These are phyloP conservation scores for Eucalyptus grandis DNA, from an alignment of 345 rosid genomes.

Conservation along the genomic window DNA sequence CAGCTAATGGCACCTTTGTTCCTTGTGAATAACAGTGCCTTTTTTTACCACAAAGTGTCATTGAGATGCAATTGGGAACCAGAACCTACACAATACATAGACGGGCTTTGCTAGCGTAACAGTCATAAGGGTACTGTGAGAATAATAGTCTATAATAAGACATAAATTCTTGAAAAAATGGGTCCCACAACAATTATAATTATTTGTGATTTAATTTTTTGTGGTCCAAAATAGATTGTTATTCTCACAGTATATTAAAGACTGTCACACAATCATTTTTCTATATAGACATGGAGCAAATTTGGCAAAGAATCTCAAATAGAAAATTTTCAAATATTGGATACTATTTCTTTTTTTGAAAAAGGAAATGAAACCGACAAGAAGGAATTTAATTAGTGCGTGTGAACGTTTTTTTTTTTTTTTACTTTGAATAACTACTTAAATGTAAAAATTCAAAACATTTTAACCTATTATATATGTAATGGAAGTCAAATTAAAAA, in stretches of 20 bases:
- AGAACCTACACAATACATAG: neutral
- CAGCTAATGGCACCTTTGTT: neutral
- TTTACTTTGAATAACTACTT: neutral
- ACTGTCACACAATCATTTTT: too few species aligned
- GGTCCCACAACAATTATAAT: too few species aligned
- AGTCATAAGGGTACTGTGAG: accelerated
- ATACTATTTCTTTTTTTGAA: neutral
- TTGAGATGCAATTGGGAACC: neutral
- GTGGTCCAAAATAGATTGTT: too few species aligned
- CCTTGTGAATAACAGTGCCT: neutral
- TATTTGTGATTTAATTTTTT: too few species aligned
- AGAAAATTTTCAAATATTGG: neutral
- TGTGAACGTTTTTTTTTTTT: neutral
- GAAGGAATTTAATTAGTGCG: neutral
- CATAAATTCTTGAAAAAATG: too few species aligned
- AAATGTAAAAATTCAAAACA: neutral
- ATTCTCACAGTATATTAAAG: too few species aligned
- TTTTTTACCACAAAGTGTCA: neutral
- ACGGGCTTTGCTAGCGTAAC: neutral
- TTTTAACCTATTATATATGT: neutral
- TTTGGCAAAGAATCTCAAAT: neutral
- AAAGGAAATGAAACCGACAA: neutral
- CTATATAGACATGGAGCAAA: neutral
- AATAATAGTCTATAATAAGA: too few species aligned
- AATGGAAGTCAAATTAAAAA: neutral